Evolutionary conservation across 768 basidiomycete genomes (phyloP), one percentile per base, ranked within the genome.

Genomic region (Russula ochroleuca): DNA sequence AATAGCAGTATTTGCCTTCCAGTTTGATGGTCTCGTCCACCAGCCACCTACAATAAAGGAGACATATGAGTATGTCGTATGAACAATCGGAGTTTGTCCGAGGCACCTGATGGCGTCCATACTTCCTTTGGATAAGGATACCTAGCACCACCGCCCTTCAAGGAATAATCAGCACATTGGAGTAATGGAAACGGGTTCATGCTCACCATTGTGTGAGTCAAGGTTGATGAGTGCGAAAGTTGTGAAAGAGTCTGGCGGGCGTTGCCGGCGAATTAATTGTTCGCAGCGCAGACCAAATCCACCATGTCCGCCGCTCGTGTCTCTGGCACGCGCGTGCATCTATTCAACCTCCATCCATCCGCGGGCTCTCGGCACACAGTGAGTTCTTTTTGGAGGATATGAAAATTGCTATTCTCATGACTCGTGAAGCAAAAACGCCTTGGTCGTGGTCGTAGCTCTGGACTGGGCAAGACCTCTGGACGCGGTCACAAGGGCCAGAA

Each of bases 401-500:
- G 37, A 14, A 17, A 25, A 58, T 21, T 28, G 21, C 7, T 17
- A n/a, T n/a, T 54, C 19, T 53, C 9, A 43, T 43, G 11, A n/a
- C 21, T 10, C 47, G 50, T 57, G 53, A 40, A 95, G 93, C 87
- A 88, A 88, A 93, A 94, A 86, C 92, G 96, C 72, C 83, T 94
- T 31, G 96, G 97, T 71, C 81, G 96, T 71, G 96, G 96, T 71
- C 90, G 92, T 77, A 92, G 92, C 35, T 94, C 93, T 2, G 89
- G 90, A 31, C 84, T 89, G 63, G 97, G 97, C 67, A 87, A 93
- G 65, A 98, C 96, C 1, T 88, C 95, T 11, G 93, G 93, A 68
- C 83, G 93, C 60, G 97, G 97, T 76, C 83, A 91, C 75, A 99
- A 99, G 70, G 97, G 97, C 69, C 94, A 96, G 75, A 95, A 94